Conservation (phyloP, 192 early-diverging fungal species). For the Haplosporangium gracile region DNA sequence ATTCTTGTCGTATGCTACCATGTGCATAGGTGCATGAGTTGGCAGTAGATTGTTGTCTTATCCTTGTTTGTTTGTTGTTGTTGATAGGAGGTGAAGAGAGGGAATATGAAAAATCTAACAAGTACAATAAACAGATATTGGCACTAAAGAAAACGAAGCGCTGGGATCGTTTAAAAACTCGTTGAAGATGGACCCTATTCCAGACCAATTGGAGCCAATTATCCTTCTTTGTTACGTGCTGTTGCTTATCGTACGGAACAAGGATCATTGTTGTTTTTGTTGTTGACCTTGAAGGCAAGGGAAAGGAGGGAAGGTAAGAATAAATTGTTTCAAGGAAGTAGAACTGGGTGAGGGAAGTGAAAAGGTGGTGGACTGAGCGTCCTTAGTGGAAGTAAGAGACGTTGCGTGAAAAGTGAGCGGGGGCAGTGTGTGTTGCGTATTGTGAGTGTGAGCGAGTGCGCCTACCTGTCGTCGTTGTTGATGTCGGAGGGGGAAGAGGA, state of each 20-base stretch:
- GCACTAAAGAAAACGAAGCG: background rate
- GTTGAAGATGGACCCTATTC: background rate
- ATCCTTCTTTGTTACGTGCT: background rate
- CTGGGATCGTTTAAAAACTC: background rate
- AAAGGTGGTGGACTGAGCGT: background rate
- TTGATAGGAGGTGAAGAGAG: background rate
- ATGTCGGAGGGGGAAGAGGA: background rate
- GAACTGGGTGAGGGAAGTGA: background rate
- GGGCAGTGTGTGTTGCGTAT: background rate
- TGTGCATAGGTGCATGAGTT: background rate
- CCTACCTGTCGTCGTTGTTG: background rate
- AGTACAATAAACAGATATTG: background rate
- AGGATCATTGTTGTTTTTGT: background rate
- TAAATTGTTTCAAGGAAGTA: background rate
- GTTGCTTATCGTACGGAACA: background rate
- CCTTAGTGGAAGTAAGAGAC: background rate
- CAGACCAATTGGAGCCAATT: background rate
- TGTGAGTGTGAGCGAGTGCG: background rate
- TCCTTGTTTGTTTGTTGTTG: background rate
- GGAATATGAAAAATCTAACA: background rate
- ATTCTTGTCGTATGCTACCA: background rate
- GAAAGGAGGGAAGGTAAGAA: background rate
- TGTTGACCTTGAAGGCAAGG: background rate
- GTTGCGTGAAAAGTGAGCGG: background rate
- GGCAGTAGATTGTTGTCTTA: background rate